phyloP scores from a whole-genome alignment of 768 basidiomycete species.

The Rhizopogon roseolus region DNA sequence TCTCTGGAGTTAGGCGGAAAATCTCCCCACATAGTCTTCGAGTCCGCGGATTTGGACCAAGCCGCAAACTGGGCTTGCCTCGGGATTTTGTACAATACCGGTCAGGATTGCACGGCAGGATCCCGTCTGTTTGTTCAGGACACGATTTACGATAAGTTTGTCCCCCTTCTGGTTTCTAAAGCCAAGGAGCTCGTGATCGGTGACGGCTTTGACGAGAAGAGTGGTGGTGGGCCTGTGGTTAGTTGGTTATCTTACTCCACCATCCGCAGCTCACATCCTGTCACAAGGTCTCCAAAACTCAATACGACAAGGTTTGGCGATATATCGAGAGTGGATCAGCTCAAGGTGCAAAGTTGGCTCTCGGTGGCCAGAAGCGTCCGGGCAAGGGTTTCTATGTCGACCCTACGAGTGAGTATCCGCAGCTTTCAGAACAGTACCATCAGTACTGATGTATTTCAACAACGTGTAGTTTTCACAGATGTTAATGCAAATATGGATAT shows the following conservation, averaged over 20 bases:
- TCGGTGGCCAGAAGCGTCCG: constrained; percentile 77
- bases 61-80: constrained; percentile 85
- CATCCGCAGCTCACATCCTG: not conserved
- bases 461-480: constrained; percentile 68
- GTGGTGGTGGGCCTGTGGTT: constrained; percentile 82
- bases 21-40: constrained; percentile 84
- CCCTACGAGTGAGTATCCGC: constrained; percentile 67
- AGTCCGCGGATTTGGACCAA: constrained; percentile 82
- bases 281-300: constrained; percentile 70
- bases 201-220: constrained; percentile 72
- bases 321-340: constrained; percentile 86
- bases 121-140: constrained; percentile 90
- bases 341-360: constrained; percentile 72
- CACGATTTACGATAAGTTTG: constrained; percentile 79
- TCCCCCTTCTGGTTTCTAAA: constrained; percentile 58
- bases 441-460: constrained; percentile 3
- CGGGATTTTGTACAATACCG: constrained; percentile 84
- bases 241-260: constrained; percentile 17
- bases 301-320: constrained; percentile 81
- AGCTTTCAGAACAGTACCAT: constrained; percentile 2
- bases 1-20: constrained; percentile 95
- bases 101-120: constrained; percentile 93
- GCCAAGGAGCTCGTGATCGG: constrained; percentile 71
- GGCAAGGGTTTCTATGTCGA: constrained; percentile 86
- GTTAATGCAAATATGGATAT: constrained; percentile 81